phyloP scores from a whole-genome alignment of 495 filamentous ascomycete species.

The Hypoxylon subgilvum region DNA sequence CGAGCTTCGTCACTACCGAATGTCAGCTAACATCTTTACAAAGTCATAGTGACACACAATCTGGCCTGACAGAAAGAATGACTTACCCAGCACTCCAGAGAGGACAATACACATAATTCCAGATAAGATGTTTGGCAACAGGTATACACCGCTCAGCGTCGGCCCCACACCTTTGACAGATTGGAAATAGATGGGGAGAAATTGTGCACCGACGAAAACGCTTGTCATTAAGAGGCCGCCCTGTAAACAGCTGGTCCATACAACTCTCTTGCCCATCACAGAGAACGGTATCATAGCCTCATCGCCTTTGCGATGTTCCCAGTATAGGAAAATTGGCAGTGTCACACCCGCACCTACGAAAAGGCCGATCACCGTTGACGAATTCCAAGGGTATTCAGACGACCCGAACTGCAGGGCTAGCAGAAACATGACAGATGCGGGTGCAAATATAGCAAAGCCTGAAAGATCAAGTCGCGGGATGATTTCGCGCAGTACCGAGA shows the following conservation, averaged over 20 bases:
- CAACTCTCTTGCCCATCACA: slow-evolving; percentile 39
- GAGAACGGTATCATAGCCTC: slow-evolving; percentile 51
- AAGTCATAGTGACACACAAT: not conserved
- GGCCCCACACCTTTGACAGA: slow-evolving; percentile 59
- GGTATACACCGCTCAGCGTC: slow-evolving; percentile 58
- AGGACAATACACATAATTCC: slow-evolving; percentile 56
- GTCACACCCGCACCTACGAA: slow-evolving; percentile 54
- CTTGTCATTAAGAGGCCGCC: slow-evolving; percentile 34
- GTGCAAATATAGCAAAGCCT: slow-evolving; percentile 57
- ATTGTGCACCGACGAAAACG: slow-evolving; percentile 44
- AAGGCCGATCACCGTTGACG: slow-evolving; percentile 46
- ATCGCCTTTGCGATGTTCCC: slow-evolving; percentile 56
- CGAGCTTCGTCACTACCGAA: slow-evolving; percentile 45
- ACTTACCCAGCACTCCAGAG: slow-evolving; percentile 55
- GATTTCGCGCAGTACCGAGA: slow-evolving; percentile 25
- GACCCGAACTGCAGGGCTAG: slow-evolving; percentile 63
- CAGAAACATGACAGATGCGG: slow-evolving; percentile 54
- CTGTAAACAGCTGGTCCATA: slow-evolving; percentile 42
- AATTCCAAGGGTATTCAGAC: slow-evolving; percentile 55
- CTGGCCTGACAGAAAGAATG: slow-evolving; percentile 33
- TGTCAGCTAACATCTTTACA: slow-evolving; percentile 16
- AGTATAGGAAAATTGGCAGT: slow-evolving; percentile 50
- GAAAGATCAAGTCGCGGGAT: slow-evolving; percentile 54
- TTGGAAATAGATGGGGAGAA: slow-evolving; percentile 74
- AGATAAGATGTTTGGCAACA: slow-evolving; percentile 59